phyloP scores from a whole-genome alignment of 2,329 filamentous ascomycete genomes.

The Botrytis hyacinthi region DNA sequence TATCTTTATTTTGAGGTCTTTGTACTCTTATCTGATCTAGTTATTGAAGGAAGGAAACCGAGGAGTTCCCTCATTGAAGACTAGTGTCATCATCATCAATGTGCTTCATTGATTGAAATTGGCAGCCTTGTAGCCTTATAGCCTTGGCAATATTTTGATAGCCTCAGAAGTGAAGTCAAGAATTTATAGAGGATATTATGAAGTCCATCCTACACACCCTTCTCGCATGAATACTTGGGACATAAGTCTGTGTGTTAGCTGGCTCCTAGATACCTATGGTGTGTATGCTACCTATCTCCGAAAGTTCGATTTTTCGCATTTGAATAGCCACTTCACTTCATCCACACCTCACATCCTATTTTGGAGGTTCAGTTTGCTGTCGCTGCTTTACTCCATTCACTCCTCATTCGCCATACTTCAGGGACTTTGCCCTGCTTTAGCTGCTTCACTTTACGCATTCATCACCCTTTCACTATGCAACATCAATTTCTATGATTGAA shows the following conservation, averaged over 20 bases:
- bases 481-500: not conserved
- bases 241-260: not conserved
- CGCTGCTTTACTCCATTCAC: not conserved
- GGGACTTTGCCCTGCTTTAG: not conserved
- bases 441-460: not conserved
- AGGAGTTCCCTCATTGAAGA: constrained; percentile 8
- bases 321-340: not conserved
- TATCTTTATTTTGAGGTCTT: not conserved
- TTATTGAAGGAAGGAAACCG: constrained; percentile 13
- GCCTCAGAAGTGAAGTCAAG: constrained; percentile 4
- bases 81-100: constrained; percentile 14
- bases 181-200: not conserved
- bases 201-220: not conserved
- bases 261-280: not conserved
- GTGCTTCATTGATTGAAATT: not conserved
- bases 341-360: not conserved
- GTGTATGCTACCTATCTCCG: not conserved
- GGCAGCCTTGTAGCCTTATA: constrained; percentile 17
- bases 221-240: not conserved
- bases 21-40: not conserved
- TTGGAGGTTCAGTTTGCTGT: not conserved
- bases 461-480: not conserved
- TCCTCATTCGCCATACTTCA: not conserved
- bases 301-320: not conserved
- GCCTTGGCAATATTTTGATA: constrained; percentile 1